A percentile compares a stretch with the other conserved stretches of the same genome.
phyloP scores from a whole-genome alignment of 2,329 filamentous ascomycete genomes.

The Fusarium miscanthi region DNA sequence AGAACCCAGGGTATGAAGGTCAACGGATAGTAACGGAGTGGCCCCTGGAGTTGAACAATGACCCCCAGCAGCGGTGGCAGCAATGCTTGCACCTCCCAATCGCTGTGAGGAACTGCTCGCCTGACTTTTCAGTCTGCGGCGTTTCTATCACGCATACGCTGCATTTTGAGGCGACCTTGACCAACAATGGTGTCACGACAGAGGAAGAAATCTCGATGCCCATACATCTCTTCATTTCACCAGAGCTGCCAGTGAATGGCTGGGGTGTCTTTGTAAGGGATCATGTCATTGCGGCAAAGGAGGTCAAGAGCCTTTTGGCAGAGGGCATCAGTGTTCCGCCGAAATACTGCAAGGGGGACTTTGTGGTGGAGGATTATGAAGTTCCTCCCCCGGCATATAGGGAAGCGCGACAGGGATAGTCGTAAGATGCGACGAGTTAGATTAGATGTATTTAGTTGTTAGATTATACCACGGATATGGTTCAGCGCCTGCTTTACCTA shows the following conservation, averaged over 20 bases:
- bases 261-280: slow-evolving; percentile 8
- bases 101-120: not conserved
- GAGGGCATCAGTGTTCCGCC: not conserved
- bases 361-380: not conserved
- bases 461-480: not conserved
- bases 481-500: not conserved
- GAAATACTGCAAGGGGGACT: not conserved
- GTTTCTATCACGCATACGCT: not conserved
- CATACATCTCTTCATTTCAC: slow-evolving; percentile 5
- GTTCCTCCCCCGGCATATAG: slow-evolving; percentile 5
- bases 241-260: not conserved
- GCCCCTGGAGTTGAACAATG: not conserved
- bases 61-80: not conserved
- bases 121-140: not conserved
- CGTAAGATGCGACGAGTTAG: fast-evolving
- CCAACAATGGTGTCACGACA: not conserved
- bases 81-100: slow-evolving; percentile 6
- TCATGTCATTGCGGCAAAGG: not conserved
- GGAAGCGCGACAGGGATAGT: not conserved
- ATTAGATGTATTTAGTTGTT: fast-evolving
- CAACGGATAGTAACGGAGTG: slow-evolving; percentile 4
- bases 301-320: not conserved
- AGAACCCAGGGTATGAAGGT: not conserved
- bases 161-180: not conserved
- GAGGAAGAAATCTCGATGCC: slow-evolving; percentile 9